Conservation (phyloP, 495 filamentous ascomycete species). For the Aspergillus homomorphus region DNA sequence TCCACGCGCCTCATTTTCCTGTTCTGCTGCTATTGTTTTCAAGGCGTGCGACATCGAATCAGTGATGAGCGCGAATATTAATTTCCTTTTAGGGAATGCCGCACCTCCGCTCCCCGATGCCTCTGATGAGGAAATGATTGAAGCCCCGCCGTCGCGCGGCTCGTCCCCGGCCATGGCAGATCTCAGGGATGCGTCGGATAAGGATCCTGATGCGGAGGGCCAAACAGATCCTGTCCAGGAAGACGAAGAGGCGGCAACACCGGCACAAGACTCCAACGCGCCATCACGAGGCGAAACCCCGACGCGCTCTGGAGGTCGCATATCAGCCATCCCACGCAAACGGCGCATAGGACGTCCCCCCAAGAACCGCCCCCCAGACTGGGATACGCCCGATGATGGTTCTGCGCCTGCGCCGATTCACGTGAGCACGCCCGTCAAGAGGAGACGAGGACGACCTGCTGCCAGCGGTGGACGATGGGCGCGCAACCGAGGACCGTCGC, state of each 20-base stretch:
- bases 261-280: slow-evolving; percentile 38
- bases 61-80: slow-evolving; percentile 21
- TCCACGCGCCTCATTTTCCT: neutral
- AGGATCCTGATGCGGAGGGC: slow-evolving; percentile 34
- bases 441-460: slow-evolving; percentile 65
- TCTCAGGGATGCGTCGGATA: slow-evolving; percentile 25
- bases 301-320: slow-evolving; percentile 31
- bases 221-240: slow-evolving; percentile 29
- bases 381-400: slow-evolving; percentile 61
- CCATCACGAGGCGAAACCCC: slow-evolving; percentile 35
- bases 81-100: slow-evolving; percentile 37
- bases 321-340: slow-evolving; percentile 63
- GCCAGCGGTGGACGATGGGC: slow-evolving; percentile 68
- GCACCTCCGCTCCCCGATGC: slow-evolving; percentile 41
- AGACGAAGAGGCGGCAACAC: slow-evolving; percentile 34
- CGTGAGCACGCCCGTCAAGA: slow-evolving; percentile 56
- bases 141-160: slow-evolving; percentile 38
- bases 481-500: slow-evolving; percentile 65
- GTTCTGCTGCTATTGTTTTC: neutral
- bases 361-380: slow-evolving; percentile 75
- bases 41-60: neutral
- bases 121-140: slow-evolving; percentile 50
- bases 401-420: slow-evolving; percentile 50
- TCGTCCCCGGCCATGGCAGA: slow-evolving; percentile 34
- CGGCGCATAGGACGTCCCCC: slow-evolving; percentile 82